Percentiles rank a stretch among this genome's conserved stretches.
Evolutionary conservation across 2,329 filamentous ascomycete species (phyloP).

Genomic region (Sporothrix luriei): DNA sequence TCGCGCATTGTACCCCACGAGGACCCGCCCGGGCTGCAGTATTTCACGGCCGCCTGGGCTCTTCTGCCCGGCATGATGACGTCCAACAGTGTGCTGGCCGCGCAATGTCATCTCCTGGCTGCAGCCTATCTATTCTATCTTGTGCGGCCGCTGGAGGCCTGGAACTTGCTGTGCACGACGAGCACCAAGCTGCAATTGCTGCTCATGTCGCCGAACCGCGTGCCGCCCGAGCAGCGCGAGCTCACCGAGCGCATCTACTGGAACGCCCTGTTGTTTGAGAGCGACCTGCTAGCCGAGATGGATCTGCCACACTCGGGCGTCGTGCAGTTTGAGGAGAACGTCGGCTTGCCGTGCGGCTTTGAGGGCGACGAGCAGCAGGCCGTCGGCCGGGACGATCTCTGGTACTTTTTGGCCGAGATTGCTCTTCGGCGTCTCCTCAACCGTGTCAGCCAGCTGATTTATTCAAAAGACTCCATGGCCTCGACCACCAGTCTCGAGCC

Average conservation of each 20-base stretch:
- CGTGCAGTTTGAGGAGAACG: conserved; percentile 77
- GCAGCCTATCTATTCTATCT: conserved; percentile 83
- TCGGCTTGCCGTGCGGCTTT: conserved; percentile 76
- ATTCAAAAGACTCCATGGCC: conserved; percentile 71
- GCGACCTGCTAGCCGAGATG: conserved; percentile 75
- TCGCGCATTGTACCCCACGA: conserved; percentile 68
- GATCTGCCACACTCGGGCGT: conserved; percentile 82
- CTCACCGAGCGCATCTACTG: conserved; percentile 79
- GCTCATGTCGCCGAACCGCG: conserved; percentile 68
- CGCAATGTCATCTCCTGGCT: conserved; percentile 78
- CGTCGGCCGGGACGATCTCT: conserved; percentile 74
- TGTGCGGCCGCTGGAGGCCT: conserved; percentile 79
- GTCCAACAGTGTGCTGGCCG: conserved; percentile 73
- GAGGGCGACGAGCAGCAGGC: conserved; percentile 65
- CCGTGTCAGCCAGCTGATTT: conserved; percentile 76
- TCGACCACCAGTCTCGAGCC: conserved; percentile 75
- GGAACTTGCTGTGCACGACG: conserved; percentile 76
- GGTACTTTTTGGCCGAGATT: conserved; percentile 86
- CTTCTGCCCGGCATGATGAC: conserved; percentile 78
- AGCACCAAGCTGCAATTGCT: conserved; percentile 81
- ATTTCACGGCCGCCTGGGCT: conserved; percentile 79
- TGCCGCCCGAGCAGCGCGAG: conserved; percentile 71
- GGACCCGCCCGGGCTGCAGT: conserved; percentile 74
- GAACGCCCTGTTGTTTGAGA: conserved; percentile 81
- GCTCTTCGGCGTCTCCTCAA: conserved; percentile 76